Base-by-base conservation (phyloP, 495 filamentous ascomycete genomes). In the Pseudevernia furfuracea region DNA sequence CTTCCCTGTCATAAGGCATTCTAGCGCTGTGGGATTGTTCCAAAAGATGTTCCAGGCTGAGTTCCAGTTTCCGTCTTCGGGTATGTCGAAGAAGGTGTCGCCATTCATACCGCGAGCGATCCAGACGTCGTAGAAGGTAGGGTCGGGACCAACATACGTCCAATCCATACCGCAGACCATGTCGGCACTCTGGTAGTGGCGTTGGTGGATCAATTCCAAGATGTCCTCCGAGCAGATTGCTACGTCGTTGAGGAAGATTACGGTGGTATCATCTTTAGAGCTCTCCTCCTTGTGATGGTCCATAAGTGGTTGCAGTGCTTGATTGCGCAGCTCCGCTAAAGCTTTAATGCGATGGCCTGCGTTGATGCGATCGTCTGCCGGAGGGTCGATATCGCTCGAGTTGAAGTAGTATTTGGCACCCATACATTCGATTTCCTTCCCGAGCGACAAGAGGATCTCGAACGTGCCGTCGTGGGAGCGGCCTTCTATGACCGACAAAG, bases 111-210 rank as follows among this genome's bases (percentile, higher is more conserved):
- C 73, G 58, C 82, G 77, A 17, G 78, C 79, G 30, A 81, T 72
- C 79, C 79, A 82, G 23, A 79, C 71, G 66, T 84, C 82, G 67
- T 81, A 80, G 68, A 83, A 83, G 25, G 73, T 74, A 5, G 75
- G 76, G 32, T 74, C 52, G 4, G 66, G 66, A 4, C 71, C 76
- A 28, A 72, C 69, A 67, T 74, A 74, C 28, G 72, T 74, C 80
- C 81, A 84, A 68, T 83, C 81, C 74, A 84, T 80, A 12, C 73
- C 78, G 68, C 81, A 84, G 7, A 74, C 75, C 78, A 83, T 80
- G 69, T 82, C 74, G 19, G 82, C 81, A 14, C 69, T 63, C 25
- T 79, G 81, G 17, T 57, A 61, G 9, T 36, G 48, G 28, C 74
- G 75, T 62, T 82, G 79, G 62, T 80, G 78, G 2, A 79, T 62